Conservation (phyloP, 2,329 filamentous ascomycete genomes). For the Diatrype stigma region DNA sequence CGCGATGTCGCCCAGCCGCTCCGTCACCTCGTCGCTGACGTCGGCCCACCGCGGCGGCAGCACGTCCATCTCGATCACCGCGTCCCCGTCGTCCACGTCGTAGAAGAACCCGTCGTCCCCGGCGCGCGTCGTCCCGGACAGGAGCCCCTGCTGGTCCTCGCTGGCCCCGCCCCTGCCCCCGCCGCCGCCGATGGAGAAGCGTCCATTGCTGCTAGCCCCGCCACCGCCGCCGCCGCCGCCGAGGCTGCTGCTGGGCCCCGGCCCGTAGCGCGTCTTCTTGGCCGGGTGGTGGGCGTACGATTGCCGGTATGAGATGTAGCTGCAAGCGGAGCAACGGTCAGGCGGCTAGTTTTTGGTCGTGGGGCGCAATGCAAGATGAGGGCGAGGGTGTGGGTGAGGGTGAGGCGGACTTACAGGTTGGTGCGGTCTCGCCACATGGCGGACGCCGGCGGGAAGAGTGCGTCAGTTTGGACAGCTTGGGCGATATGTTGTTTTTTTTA, state of each 20-base stretch:
- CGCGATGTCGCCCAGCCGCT: constrained; percentile 74
- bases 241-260: constrained; percentile 30
- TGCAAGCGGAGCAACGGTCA: constrained; percentile 31
- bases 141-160: constrained; percentile 69
- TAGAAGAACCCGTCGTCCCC: constrained; percentile 66
- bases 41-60: constrained; percentile 95
- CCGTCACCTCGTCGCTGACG: constrained; percentile 86
- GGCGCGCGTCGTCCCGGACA: constrained; percentile 71
- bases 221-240: constrained; percentile 41
- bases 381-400: too few species aligned
- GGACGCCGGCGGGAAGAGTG: constrained; percentile 40
- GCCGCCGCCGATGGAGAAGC: constrained; percentile 50
- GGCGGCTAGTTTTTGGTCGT: constrained; percentile 18
- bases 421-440: constrained; percentile 99
- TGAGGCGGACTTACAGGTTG: constrained; percentile 68
- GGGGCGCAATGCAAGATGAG: constrained; percentile 8
- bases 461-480: constrained; percentile 17
- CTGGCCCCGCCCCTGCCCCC: constrained; percentile 44
- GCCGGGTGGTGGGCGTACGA: constrained; percentile 93
- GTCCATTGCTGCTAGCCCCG: constrained; percentile 50
- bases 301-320: constrained; percentile 98
- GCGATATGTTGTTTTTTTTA: constrained; percentile 5
- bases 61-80: constrained; percentile 96
- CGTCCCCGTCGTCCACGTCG: constrained; percentile 79
- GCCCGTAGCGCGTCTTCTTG: constrained; percentile 71